phyloP scores from a whole-genome alignment of 306 rosid genomes.

The Senna tora region DNA sequence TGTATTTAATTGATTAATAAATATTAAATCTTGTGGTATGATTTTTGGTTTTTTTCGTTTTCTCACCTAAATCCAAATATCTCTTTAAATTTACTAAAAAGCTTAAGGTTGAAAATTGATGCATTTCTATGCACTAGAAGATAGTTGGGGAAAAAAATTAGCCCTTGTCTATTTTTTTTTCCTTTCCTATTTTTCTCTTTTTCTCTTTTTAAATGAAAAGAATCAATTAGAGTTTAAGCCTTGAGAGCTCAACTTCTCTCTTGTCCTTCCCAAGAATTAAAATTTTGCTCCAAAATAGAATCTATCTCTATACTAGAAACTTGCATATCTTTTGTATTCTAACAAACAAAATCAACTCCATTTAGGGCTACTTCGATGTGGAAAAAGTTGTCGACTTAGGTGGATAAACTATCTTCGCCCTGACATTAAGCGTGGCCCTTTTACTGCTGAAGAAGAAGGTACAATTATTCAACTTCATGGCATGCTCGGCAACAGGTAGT shows the following conservation, averaged over 20 bases:
- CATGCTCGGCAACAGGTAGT: conserved; percentile 62
- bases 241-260: no score
- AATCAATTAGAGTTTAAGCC: no score
- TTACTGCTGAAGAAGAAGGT: conserved; percentile 53
- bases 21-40: neutral
- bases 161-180: no score
- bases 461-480: conserved; percentile 56
- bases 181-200: no score
- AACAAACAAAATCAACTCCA: neutral
- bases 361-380: conserved; percentile 59
- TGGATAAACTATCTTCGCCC: conserved; percentile 74
- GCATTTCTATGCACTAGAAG: no score
- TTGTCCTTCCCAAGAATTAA: no score
- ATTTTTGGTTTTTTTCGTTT: conserved; percentile 15
- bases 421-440: conserved; percentile 63
- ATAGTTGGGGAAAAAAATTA: no score
- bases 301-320: neutral
- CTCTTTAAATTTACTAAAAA: neutral
- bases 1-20: no score
- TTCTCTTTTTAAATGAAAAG: no score
- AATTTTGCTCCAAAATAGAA: neutral
- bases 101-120: no score
- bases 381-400: conserved; percentile 63
- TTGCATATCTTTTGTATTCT: conserved; percentile 4
- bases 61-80: neutral